Percentiles rank a stretch among this genome's conserved stretches.
phyloP scores from a whole-genome alignment of 2,329 filamentous ascomycete species.

The Teratosphaeria gauchensis region DNA sequence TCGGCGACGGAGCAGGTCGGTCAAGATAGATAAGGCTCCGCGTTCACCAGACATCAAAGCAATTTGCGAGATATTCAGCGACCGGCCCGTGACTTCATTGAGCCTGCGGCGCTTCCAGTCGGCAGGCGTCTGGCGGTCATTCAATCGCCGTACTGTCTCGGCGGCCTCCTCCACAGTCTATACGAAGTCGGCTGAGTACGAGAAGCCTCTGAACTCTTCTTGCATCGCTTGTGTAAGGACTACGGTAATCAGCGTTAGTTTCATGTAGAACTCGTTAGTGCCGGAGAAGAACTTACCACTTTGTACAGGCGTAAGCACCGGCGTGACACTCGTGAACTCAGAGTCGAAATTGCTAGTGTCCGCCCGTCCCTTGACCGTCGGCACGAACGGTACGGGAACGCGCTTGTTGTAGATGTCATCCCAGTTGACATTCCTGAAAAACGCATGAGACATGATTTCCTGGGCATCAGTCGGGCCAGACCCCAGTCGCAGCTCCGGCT shows the following conservation, averaged over 20 bases:
- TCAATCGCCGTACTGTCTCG: not conserved
- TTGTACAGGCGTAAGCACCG: constrained; percentile 92
- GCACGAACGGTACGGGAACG: constrained; percentile 78
- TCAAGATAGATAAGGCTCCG: not conserved
- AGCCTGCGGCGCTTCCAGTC: not conserved
- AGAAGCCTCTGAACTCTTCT: constrained; percentile 98
- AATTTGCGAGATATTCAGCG: not conserved
- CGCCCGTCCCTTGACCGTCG: constrained; percentile 79
- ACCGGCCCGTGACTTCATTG: not conserved
- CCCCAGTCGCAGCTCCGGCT: constrained; percentile 85
- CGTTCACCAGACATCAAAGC: not conserved
- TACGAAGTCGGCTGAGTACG: constrained; percentile 87
- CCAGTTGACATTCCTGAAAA: constrained; percentile 97
- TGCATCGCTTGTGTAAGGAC: constrained; percentile 98
- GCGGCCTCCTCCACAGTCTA: constrained; percentile 26
- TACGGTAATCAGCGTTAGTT: constrained; percentile 29
- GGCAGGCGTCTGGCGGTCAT: not conserved
- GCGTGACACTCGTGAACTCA: constrained; percentile 96
- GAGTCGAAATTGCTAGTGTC: constrained; percentile 99
- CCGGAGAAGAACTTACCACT: constrained; percentile 59
- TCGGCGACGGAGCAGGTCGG: not conserved
- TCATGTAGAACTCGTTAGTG: not conserved
- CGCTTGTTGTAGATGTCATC: constrained; percentile 97
- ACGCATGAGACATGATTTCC: constrained; percentile 97
- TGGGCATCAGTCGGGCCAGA: constrained; percentile 94